Base-by-base conservation (phyloP, 345 rosid species). In the Pistacia atlantica region DNA sequence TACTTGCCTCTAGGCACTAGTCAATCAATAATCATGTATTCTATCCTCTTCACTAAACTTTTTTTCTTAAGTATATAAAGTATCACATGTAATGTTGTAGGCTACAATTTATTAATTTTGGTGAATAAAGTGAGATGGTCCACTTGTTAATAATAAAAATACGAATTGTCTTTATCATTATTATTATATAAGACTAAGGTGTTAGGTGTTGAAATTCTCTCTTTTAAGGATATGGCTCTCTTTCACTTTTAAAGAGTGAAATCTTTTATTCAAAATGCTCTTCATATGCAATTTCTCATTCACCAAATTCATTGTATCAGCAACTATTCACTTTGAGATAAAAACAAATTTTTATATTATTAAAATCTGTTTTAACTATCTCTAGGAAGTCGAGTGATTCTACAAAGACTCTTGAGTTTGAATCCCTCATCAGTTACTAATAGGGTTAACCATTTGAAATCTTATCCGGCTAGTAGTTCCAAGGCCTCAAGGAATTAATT, bases 1-100 rank as follows among this genome's bases (percentile, higher is more conserved):
- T 62, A 45, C 38, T 42, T 42, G 9, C 8, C 46, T 6, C 46
- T 5, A 25, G 25, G 25, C 25, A 25, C 6, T 69, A 31, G 49
- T 70, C 73, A 70, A 70, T 63, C 63, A 49, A 42, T 42, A 71
- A 71, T 71, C 69, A 66, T 66, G 33, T 37, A 42, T 66, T 66
- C 18, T 4, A 16, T 42, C 46, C 8, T 42, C 46, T 65, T 65
- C 25, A 65, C 11, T 65, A 65, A 38, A 18, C 25, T 64, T 37
- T 0, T 65, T 17, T 65, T 65, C 2, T 62, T 63, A 5, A 13
- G 14, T 35, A 33, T 35, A 63, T 22, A 68, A 51, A 68, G 8
- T 37, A 59, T 20, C 64, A 60, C 57, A 52, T 49, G 25, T 58
- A 25, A 62, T 17, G 76, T 48, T 35, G 18, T 62, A 52, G 18